phyloP scores from a whole-genome alignment of 805 yeast species.

The Sugiyamaella valdiviana region DNA sequence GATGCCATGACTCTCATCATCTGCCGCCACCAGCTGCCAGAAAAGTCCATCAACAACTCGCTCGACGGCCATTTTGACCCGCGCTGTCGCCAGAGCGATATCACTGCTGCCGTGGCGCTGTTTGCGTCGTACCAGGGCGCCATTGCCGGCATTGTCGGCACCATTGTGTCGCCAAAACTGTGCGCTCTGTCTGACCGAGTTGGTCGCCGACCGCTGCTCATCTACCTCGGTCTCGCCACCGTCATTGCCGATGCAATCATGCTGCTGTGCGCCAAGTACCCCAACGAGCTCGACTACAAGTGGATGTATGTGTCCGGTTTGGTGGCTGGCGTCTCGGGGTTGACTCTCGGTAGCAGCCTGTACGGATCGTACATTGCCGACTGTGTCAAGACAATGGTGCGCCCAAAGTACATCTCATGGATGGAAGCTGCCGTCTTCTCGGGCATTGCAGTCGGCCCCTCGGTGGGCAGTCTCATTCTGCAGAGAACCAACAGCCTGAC shows the following conservation, averaged over 20 bases:
- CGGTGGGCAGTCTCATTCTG: constrained; percentile 23
- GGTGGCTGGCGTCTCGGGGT: constrained; percentile 54
- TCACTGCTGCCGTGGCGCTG: constrained; percentile 10
- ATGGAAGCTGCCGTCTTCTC: constrained; percentile 24
- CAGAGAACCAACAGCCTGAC: constrained; percentile 7
- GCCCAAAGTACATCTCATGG: constrained; percentile 35
- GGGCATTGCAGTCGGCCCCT: constrained; percentile 28
- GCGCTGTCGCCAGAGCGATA: constrained; percentile 13
- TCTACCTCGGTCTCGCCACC: not conserved
- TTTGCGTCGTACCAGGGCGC: constrained; percentile 10
- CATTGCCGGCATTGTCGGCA: constrained; percentile 9
- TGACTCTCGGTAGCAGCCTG: constrained; percentile 48
- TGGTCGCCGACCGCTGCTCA: constrained; percentile 47
- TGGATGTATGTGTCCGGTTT: constrained; percentile 40
- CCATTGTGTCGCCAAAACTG: constrained; percentile 34
- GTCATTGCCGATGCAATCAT: constrained; percentile 14
- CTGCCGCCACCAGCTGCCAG: constrained; percentile 16
- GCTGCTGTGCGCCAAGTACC: constrained; percentile 17
- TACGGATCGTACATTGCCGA: constrained; percentile 70
- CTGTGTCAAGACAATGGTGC: constrained; percentile 53
- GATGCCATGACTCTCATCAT: constrained; percentile 17
- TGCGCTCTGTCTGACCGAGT: constrained; percentile 57
- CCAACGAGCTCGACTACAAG: constrained; percentile 18
- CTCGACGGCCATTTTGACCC: constrained; percentile 11
- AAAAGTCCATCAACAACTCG: not conserved